Percentiles rank a stretch among this genome's conserved stretches.
These are phyloP conservation scores for Scortechinia acanthostroma DNA, from an alignment of 2,329 filamentous ascomycete species.

Conservation along the genomic window DNA sequence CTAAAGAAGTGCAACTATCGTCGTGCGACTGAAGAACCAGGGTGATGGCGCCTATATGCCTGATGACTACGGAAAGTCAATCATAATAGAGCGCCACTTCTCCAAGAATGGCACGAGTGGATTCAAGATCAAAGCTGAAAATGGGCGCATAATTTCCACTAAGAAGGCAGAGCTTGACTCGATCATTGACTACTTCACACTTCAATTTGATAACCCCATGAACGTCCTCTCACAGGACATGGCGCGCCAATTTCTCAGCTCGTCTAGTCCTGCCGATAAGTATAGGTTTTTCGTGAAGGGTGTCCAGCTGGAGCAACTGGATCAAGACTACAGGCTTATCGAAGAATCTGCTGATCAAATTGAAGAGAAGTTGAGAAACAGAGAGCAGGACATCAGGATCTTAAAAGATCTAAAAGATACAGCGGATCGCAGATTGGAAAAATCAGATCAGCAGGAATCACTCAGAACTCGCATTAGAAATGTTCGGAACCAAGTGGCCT, in stretches of 20 bases:
- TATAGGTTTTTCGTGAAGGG: constrained; percentile 67
- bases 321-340: constrained; percentile 55
- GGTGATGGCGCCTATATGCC: constrained; percentile 50
- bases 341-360: constrained; percentile 48
- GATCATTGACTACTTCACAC: constrained; percentile 56
- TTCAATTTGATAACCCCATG: constrained; percentile 67
- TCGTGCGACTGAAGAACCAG: constrained; percentile 59
- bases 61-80: constrained; percentile 51
- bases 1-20: constrained; percentile 30
- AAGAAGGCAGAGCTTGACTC: constrained; percentile 57
- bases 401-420: constrained; percentile 35
- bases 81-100: constrained; percentile 60
- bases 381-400: constrained; percentile 36
- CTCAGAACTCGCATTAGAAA: constrained; percentile 36
- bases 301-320: constrained; percentile 58
- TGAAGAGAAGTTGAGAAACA: constrained; percentile 36
- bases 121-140: constrained; percentile 55
- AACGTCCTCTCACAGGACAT: constrained; percentile 64
- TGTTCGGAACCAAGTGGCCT: constrained; percentile 43
- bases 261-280: constrained; percentile 54
- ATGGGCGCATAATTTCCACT: constrained; percentile 46
- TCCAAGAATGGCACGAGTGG: constrained; percentile 42
- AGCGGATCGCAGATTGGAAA: constrained; percentile 37
- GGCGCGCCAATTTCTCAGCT: constrained; percentile 58
- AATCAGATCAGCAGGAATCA: constrained; percentile 38